Percentiles rank a stretch among this genome's conserved stretches.
phyloP scores from a whole-genome alignment of 1,139 yeast genomes.

The Zygotorulaspora mrakii region DNA sequence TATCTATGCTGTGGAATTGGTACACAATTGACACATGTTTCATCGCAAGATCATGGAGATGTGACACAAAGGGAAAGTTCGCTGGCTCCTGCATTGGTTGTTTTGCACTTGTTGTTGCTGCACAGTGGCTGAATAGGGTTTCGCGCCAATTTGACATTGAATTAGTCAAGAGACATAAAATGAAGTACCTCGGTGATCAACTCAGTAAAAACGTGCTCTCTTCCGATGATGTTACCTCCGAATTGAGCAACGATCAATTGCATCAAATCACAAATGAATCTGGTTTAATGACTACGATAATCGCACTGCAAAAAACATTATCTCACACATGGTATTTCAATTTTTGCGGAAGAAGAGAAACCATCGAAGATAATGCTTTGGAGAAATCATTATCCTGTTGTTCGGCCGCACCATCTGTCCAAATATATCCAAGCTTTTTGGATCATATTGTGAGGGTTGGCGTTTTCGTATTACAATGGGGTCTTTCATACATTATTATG shows the following conservation, averaged over 20 bases:
- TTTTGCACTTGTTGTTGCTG: slow-evolving; percentile 51
- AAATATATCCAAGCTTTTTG: slow-evolving; percentile 40
- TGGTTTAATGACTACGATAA: slow-evolving; percentile 14
- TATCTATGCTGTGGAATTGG: slow-evolving; percentile 55
- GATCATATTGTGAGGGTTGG: slow-evolving; percentile 51
- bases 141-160: slow-evolving; percentile 48
- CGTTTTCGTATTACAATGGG: slow-evolving; percentile 57
- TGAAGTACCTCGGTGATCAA: slow-evolving; percentile 12
- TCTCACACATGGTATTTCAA: slow-evolving; percentile 19
- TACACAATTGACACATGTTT: slow-evolving; percentile 61
- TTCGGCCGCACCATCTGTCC: slow-evolving; percentile 15
- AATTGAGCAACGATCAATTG: slow-evolving; percentile 6
- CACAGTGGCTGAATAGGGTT: slow-evolving; percentile 56
- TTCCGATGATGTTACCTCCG: slow-evolving; percentile 13
- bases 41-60: slow-evolving; percentile 62
- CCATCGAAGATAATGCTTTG: slow-evolving; percentile 2
- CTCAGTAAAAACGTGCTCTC: slow-evolving; percentile 9
- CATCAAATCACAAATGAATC: slow-evolving; percentile 8
- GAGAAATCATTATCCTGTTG: slow-evolving; percentile 13
- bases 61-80: slow-evolving; percentile 54
- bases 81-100: slow-evolving; percentile 72
- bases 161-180: slow-evolving; percentile 20
- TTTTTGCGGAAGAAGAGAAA: slow-evolving; percentile 7
- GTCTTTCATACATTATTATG: slow-evolving; percentile 61
- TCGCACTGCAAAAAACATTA: slow-evolving; percentile 16